phyloP scores from a whole-genome alignment of 345 rosid genomes.

The Boechera retrofracta region DNA sequence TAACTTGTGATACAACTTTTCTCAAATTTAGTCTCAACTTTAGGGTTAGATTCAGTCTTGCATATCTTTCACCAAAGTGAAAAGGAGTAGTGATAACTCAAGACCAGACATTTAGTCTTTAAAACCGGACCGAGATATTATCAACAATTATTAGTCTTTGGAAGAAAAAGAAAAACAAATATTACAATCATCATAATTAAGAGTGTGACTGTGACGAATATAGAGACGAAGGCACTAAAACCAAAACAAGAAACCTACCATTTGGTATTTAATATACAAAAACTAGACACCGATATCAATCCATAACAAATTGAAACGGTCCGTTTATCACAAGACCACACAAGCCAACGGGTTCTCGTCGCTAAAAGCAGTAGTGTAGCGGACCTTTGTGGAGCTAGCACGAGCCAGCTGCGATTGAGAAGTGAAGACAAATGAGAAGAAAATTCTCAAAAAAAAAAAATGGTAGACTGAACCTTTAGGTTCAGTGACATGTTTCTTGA shows the following conservation, averaged over 20 bases:
- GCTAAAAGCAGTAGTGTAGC: conserved; percentile 96
- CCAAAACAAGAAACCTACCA: conserved; percentile 26
- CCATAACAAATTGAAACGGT: conserved; percentile 1
- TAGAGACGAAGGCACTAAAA: too few species aligned
- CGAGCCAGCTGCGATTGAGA: conserved; percentile 70
- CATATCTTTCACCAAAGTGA: not conserved
- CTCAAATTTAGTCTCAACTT: too few species aligned
- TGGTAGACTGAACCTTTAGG: too few species aligned
- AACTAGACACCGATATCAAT: not conserved
- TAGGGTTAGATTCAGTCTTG: too few species aligned
- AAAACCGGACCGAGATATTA: not conserved
- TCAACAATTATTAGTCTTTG: not conserved
- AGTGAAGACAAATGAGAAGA: too few species aligned
- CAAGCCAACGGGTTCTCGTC: conserved; percentile 88
- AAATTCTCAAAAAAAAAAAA: too few species aligned
- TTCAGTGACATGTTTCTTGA: too few species aligned
- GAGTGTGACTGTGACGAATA: too few species aligned
- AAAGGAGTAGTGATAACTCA: not conserved
- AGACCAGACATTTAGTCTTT: too few species aligned
- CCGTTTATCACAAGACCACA: conserved; percentile 61
- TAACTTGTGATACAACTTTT: too few species aligned
- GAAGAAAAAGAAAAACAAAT: not conserved
- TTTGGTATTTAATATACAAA: conserved; percentile 21
- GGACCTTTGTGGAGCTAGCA: conserved; percentile 92
- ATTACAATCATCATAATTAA: not conserved